Conservation (phyloP, 1,139 yeast genomes). For the Wickerhamomyces sp. region DNA sequence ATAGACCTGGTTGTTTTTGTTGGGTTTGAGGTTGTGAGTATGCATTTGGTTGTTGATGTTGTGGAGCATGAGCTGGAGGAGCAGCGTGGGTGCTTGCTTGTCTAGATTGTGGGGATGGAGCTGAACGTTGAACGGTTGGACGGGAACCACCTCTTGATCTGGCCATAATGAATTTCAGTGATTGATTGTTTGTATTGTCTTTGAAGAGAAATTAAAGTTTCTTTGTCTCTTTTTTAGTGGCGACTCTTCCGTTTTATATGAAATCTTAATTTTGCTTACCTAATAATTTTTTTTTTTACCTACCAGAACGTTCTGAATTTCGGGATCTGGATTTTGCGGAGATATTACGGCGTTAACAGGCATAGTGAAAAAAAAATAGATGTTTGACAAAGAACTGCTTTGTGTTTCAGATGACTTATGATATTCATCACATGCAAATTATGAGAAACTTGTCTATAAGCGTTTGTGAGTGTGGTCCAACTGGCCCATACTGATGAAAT, state of each 20-base stretch:
- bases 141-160: slow-evolving; percentile 48
- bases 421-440: no score
- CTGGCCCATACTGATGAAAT: no score
- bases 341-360: no score
- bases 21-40: slow-evolving; percentile 36
- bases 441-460: no score
- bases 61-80: slow-evolving; percentile 36
- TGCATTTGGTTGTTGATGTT: slow-evolving; percentile 19
- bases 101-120: slow-evolving; percentile 55
- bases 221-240: neutral
- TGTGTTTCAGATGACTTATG: no score
- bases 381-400: no score
- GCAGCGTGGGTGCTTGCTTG: slow-evolving; percentile 76
- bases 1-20: slow-evolving; percentile 78
- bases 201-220: neutral
- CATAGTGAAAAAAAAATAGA: no score
- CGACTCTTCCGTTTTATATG: neutral
- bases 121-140: slow-evolving; percentile 34
- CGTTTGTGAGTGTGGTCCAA: no score
- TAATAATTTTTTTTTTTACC: no score
- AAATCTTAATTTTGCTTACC: no score
- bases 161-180: slow-evolving; percentile 42
- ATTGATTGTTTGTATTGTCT: neutral
- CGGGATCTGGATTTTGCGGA: no score
- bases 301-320: no score